Evolutionary conservation across 768 basidiomycete species (phyloP).

Genomic region (Neoboletus brunneissimus): DNA sequence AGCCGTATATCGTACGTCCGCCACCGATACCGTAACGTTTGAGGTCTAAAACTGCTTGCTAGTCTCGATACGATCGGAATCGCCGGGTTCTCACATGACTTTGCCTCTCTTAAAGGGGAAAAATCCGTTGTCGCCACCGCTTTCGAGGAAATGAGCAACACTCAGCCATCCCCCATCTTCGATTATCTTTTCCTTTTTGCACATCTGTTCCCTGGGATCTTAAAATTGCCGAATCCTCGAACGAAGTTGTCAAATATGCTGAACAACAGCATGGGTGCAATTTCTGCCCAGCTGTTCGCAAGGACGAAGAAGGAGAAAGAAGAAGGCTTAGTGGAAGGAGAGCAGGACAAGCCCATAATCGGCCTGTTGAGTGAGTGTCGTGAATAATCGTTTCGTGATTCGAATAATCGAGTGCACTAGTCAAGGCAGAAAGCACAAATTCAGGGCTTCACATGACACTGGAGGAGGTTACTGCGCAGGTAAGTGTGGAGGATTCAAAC

Average conservation of each 20-base stretch:
- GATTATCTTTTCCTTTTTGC: constrained; percentile 26
- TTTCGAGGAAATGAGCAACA: constrained; percentile 26
- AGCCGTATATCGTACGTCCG: constrained; percentile 42
- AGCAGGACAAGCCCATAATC: constrained; percentile 38
- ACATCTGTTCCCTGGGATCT: constrained; percentile 28
- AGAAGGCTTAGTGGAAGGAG: constrained; percentile 20
- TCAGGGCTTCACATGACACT: constrained; percentile 33
- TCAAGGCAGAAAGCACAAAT: constrained; percentile 37
- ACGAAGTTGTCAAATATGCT: constrained; percentile 27
- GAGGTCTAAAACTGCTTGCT: background rate
- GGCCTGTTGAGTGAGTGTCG: constrained; percentile 35
- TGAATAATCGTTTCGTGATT: background rate
- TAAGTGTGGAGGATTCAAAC: background rate
- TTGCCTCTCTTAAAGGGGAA: constrained; percentile 40
- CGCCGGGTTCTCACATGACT: constrained; percentile 46
- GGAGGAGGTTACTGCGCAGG: constrained; percentile 41
- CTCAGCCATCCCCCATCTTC: constrained; percentile 20
- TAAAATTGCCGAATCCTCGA: constrained; percentile 34
- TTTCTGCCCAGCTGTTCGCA: constrained; percentile 34
- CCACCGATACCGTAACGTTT: background rate
- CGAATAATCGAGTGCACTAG: constrained; percentile 15
- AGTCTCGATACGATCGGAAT: constrained; percentile 45
- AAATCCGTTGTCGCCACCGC: constrained; percentile 5
- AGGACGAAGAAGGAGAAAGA: constrained; percentile 35
- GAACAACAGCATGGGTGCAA: constrained; percentile 29